Percentiles rank a stretch among this genome's conserved stretches.
Evolutionary conservation across 371 early-diverging fungal genomes (phyloP).

Genomic region (Actinomucor elegans): DNA sequence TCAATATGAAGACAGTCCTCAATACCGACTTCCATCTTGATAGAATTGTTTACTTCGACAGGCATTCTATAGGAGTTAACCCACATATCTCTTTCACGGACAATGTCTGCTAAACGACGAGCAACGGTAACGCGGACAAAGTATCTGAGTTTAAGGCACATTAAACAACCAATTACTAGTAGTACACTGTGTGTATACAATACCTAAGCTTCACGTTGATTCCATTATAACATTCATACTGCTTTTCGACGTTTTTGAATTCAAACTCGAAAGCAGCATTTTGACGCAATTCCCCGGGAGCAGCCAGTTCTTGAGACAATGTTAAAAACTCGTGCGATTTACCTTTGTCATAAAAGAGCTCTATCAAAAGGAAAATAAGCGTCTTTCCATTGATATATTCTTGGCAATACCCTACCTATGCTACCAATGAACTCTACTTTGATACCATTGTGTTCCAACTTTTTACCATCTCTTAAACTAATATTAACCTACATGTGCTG

Average conservation of each 20-base stretch:
- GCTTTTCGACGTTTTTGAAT: slow-evolving; percentile 92
- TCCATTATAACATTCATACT: slow-evolving; percentile 88
- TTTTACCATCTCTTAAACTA: slow-evolving; percentile 87
- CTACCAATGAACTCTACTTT: slow-evolving; percentile 96
- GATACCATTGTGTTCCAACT: slow-evolving; percentile 95
- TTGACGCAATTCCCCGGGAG: slow-evolving; percentile 82
- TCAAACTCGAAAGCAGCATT: slow-evolving; percentile 81
- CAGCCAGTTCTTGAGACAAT: slow-evolving; percentile 83
- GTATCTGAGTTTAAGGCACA: slow-evolving; percentile 49
- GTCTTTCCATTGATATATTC: background rate
- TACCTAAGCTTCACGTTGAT: slow-evolving; percentile 88
- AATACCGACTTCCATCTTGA: slow-evolving; percentile 96
- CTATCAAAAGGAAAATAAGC: no score
- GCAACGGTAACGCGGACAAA: slow-evolving; percentile 85
- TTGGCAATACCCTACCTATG: slow-evolving; percentile 80
- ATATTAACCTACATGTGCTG: slow-evolving; percentile 85
- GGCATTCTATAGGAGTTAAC: slow-evolving; percentile 88
- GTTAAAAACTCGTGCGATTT: slow-evolving; percentile 94
- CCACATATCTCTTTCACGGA: slow-evolving; percentile 82
- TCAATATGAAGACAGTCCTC: slow-evolving; percentile 95
- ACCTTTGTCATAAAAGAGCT: slow-evolving; percentile 93
- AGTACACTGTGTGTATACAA: background rate
- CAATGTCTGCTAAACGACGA: slow-evolving; percentile 76
- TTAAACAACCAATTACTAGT: background rate
- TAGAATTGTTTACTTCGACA: slow-evolving; percentile 82